Percentiles rank a stretch among this genome's conserved stretches.
phyloP scores from a whole-genome alignment of 805 yeast species.

The Zygosaccharomyces bailii region DNA sequence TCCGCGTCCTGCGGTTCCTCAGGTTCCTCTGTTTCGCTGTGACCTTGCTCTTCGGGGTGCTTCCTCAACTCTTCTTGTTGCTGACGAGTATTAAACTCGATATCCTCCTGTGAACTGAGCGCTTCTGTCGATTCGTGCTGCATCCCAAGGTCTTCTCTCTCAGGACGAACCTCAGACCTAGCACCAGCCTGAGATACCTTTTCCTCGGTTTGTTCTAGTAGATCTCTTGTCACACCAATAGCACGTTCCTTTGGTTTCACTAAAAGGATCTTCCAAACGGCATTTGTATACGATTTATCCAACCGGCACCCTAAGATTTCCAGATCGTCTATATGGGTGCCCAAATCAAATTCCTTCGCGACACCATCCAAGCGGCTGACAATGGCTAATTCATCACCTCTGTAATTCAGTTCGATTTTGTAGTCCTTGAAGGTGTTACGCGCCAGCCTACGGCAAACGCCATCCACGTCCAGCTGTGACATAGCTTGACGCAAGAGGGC shows the following conservation, averaged over 20 bases:
- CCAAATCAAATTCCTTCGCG: conserved; percentile 22
- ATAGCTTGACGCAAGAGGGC: conserved; percentile 20
- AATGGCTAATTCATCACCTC: conserved; percentile 25
- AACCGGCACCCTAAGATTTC: conserved; percentile 25
- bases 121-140: no score
- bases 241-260: conserved; percentile 4
- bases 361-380: conserved; percentile 23
- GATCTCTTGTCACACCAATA: not conserved
- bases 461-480: conserved; percentile 20
- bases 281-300: conserved; percentile 16
- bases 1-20: not conserved
- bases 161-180: no score
- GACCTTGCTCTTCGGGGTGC: conserved; percentile 3
- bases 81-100: no score
- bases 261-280: conserved; percentile 19
- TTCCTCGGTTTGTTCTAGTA: conserved; percentile 1
- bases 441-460: conserved; percentile 23
- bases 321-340: conserved; percentile 24
- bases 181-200: no score
- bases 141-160: no score
- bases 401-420: conserved; percentile 27
- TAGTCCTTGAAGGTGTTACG: conserved; percentile 30
- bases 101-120: no score
- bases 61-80: conserved; percentile 6
- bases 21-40: conserved; percentile 9